Evolutionary conservation across 2,329 filamentous ascomycete genomes (phyloP).

Genomic region (Emericellopsis atlantica): DNA sequence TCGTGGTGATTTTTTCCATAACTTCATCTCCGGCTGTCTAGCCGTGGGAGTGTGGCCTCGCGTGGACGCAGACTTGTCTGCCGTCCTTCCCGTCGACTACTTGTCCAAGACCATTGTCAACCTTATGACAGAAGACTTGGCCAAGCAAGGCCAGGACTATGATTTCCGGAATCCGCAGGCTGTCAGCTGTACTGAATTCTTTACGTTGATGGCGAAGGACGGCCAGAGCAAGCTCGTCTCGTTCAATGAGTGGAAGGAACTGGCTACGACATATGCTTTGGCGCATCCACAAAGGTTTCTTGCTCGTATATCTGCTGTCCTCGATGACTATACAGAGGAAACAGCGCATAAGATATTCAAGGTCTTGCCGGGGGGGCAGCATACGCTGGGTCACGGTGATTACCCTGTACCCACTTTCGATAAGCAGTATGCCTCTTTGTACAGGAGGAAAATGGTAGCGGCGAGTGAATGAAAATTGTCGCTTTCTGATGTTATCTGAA

Average conservation of each 20-base stretch:
- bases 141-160: conserved; percentile 4
- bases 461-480: too few relatives aligned
- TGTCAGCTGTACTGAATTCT: conserved; percentile 4
- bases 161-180: conserved; percentile 5
- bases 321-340: conserved; percentile 3
- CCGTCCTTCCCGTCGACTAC: conserved; percentile 7
- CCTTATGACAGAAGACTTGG: conserved; percentile 2
- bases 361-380: conserved; percentile 1
- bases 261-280: conserved; percentile 2
- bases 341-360: conserved; percentile 4
- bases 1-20: conserved; percentile 8
- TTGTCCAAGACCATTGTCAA: conserved; percentile 4
- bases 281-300: conserved; percentile 1
- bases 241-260: conserved; percentile 3
- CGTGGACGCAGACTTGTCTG: conserved; percentile 4
- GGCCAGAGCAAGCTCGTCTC: background rate
- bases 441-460: too few relatives aligned
- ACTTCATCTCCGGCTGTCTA: conserved; percentile 5
- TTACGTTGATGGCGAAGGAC: background rate
- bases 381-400: conserved; percentile 2
- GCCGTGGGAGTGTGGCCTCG: conserved; percentile 4
- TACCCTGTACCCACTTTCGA: conserved; percentile 1
- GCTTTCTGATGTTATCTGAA: too few relatives aligned
- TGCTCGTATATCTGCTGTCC: conserved; percentile 4
- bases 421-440: background rate